Evolutionary conservation across 257 asterid genomes (phyloP).

Genomic region (Nicotiana noctiflora): DNA sequence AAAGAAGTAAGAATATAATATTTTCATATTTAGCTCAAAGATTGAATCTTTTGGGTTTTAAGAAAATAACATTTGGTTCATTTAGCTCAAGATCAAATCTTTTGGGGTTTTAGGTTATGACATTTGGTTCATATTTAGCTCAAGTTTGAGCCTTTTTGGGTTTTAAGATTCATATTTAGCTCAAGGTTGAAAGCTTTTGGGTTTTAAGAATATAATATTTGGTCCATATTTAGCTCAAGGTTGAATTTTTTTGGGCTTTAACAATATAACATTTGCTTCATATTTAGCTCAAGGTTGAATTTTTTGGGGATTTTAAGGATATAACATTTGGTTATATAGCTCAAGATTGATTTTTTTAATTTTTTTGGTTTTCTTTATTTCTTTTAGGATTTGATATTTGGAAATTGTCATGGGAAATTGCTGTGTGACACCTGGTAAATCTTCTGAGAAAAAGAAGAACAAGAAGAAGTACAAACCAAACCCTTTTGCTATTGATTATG

Average conservation of each 20-base stretch:
- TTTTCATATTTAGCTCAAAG: not conserved
- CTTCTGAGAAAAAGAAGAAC: constrained; percentile 29
- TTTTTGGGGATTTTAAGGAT: not conserved
- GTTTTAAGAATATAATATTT: not conserved
- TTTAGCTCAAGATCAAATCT: not conserved
- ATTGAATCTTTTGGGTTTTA: not conserved
- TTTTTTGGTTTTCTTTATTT: not conserved
- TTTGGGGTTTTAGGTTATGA: not conserved
- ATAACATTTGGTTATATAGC: not conserved
- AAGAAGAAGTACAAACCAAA: constrained; percentile 44
- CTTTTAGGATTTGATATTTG: constrained; percentile 13
- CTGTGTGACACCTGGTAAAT: constrained; percentile 38
- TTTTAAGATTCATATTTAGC: not conserved
- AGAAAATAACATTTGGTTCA: not conserved
- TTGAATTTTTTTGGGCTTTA: not conserved
- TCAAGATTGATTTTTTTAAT: not conserved
- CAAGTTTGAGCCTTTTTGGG: not conserved
- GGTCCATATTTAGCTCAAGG: not conserved
- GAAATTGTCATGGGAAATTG: constrained; percentile 57
- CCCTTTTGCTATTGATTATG: constrained; percentile 40
- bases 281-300: not conserved
- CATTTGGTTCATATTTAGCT: not conserved
- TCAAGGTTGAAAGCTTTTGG: no score
- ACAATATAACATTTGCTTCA: not conserved
- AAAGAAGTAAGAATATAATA: not conserved